Conservation (phyloP, 371 early-diverging fungal species). For the Mucor irregularis region DNA sequence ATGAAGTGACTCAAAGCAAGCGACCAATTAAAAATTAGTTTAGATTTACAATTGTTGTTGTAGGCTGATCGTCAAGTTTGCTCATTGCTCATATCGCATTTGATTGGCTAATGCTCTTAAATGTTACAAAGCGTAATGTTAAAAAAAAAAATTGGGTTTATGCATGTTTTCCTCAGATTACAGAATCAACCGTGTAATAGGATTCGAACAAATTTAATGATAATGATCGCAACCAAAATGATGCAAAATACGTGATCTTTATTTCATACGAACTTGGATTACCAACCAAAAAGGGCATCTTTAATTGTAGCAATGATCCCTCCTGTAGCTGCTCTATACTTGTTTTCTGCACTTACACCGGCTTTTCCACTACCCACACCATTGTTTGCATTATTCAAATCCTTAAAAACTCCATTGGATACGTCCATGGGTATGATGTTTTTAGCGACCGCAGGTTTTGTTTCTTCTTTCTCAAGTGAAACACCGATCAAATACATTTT, state of each 20-base stretch:
- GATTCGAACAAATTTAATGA: too few relatives aligned
- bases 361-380: conserved; percentile 16
- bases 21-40: conserved; percentile 1
- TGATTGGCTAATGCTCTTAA: conserved; percentile 15
- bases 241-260: too few relatives aligned
- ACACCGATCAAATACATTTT: conserved; percentile 12
- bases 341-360: conserved; percentile 12
- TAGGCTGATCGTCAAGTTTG: conserved; percentile 22
- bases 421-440: conserved; percentile 1
- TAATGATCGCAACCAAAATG: too few relatives aligned
- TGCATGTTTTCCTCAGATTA: too few relatives aligned
- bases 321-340: background rate
- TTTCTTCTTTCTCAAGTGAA: background rate
- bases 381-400: background rate
- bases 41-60: background rate
- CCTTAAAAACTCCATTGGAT: conserved; percentile 5
- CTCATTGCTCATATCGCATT: background rate
- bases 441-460: background rate
- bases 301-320: conserved; percentile 1
- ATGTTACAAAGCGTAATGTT: too few relatives aligned
- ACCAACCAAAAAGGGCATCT: conserved; percentile 21
- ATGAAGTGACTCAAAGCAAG: conserved; percentile 11
- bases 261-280: too few relatives aligned
- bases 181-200: too few relatives aligned
- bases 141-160: background rate